phyloP scores from a whole-genome alignment of 805 yeast genomes.

The Debaryomyces tyrocola region DNA sequence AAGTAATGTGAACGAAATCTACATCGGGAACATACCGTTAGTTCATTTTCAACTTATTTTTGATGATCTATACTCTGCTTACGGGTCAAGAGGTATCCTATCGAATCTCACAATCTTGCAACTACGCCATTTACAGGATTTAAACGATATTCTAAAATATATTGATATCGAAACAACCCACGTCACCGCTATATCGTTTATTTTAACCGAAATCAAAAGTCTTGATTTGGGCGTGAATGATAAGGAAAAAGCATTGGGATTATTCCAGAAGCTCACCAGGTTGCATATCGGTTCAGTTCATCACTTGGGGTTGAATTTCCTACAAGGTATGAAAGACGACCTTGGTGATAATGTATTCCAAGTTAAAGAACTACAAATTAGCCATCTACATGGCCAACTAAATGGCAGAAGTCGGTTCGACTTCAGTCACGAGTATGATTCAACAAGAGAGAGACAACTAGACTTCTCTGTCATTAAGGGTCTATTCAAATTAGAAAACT shows the following conservation, averaged over 20 bases:
- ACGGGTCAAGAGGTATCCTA: neutral
- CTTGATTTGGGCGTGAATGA: neutral
- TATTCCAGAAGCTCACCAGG: neutral
- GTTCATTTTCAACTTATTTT: slow-evolving; percentile 8
- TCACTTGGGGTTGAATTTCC: slow-evolving; percentile 7
- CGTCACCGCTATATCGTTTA: neutral
- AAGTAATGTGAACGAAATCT: slow-evolving; percentile 2
- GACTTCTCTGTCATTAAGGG: slow-evolving; percentile 3
- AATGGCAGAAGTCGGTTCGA: slow-evolving; percentile 2
- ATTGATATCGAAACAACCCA: neutral
- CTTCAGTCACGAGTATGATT: slow-evolving; percentile 4
- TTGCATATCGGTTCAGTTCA: slow-evolving; percentile 9
- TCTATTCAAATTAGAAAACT: slow-evolving; percentile 1
- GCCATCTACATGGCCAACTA: slow-evolving; percentile 12
- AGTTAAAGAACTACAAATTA: slow-evolving; percentile 4
- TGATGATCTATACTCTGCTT: slow-evolving; percentile 10
- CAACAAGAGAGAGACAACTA: slow-evolving; percentile 5
- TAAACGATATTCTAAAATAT: neutral
- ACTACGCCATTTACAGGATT: slow-evolving; percentile 6
- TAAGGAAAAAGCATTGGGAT: neutral
- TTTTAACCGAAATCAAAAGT: neutral
- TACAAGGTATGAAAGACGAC: slow-evolving; percentile 1
- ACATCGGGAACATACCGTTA: slow-evolving; percentile 10
- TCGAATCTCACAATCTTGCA: slow-evolving; percentile 5
- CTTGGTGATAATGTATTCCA: slow-evolving; percentile 1